Evolutionary conservation across 2,329 filamentous ascomycete species (phyloP), one percentile per base, ranked within the genome.

Genomic region (Mycosphaerelloides madeirae): DNA sequence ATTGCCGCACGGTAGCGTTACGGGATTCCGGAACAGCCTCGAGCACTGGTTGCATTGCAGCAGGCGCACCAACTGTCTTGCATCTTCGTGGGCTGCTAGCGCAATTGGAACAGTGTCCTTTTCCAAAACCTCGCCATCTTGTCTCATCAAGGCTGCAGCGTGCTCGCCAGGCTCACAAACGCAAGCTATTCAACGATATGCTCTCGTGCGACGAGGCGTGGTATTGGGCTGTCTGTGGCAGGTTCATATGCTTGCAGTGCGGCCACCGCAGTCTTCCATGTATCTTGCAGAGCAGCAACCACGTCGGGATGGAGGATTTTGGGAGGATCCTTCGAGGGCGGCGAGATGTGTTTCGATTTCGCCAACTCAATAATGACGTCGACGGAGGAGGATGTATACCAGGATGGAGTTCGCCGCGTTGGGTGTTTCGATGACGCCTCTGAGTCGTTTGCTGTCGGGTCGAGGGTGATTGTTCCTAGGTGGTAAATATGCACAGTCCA

Each of bases 81-180:
- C 77, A 61, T 83, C 73, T 51, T 70, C 67, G 25, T 47, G 44
- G 12, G 77, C 72, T 50, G 72, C 69, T 48, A 78, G 65, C 41
- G 63, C 65, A 34, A 52, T 56, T 41, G 58, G 55, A 45, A 62
- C 63, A 53, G 55, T 54, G 41, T 36, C 50, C 52, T 64, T 77
- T 34, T 80, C 87, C 33, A 87, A 75, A 13, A 91, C 56, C 29
- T 73, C 68, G 35, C 88, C 89, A 9, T 93, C 68, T 46, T 54
- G 49, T 48, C 48, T 97, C 78, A 98, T 96, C 60, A 98, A 84
- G 53, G 91, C 93, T 52, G 80, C 79, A 35, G 89, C 49, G 91
- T 84, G 14, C 42, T 40, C 41, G 42, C 47, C 46, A 52, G 53
- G 34, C 44, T 43, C 44, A 38, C 43, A 43, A 43, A 37, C 43